These are phyloP conservation scores for Botrytis sinoallii DNA, from an alignment of 2,329 filamentous ascomycete genomes.

Conservation along the genomic window DNA sequence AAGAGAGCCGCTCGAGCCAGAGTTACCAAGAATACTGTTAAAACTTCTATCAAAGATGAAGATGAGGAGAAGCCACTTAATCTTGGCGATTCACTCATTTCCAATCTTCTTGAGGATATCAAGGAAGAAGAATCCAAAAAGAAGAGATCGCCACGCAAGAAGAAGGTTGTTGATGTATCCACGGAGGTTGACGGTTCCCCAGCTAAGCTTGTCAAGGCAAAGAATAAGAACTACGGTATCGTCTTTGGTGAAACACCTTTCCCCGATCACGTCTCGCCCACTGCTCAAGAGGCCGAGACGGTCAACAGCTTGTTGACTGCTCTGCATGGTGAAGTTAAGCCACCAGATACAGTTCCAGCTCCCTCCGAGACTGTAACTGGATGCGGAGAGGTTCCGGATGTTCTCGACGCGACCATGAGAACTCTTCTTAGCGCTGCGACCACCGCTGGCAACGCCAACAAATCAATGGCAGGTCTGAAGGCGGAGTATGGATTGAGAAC, in stretches of 20 bases:
- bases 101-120: background rate
- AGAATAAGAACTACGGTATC: conserved; percentile 49
- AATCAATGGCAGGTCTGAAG: conserved; percentile 64
- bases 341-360: conserved; percentile 64
- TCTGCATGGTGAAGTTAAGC: conserved; percentile 61
- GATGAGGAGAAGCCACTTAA: conserved; percentile 12
- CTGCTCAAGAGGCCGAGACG: conserved; percentile 63
- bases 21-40: background rate
- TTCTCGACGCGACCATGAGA: conserved; percentile 53
- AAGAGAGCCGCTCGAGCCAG: background rate
- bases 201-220: conserved; percentile 26
- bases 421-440: conserved; percentile 53
- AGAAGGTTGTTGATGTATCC: conserved; percentile 18
- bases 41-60: conserved; percentile 1
- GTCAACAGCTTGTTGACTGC: conserved; percentile 63
- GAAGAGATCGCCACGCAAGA: conserved; percentile 21
- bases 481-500: conserved; percentile 60
- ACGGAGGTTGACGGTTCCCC: background rate
- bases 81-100: background rate
- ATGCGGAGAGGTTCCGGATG: conserved; percentile 55
- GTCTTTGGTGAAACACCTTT: conserved; percentile 62
- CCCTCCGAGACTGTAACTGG: conserved; percentile 71
- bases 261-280: conserved; percentile 63
- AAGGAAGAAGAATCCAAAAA: conserved; percentile 19
- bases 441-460: conserved; percentile 52